Base-by-base conservation (phyloP, 345 rosid species). In the Psidium guajava region DNA sequence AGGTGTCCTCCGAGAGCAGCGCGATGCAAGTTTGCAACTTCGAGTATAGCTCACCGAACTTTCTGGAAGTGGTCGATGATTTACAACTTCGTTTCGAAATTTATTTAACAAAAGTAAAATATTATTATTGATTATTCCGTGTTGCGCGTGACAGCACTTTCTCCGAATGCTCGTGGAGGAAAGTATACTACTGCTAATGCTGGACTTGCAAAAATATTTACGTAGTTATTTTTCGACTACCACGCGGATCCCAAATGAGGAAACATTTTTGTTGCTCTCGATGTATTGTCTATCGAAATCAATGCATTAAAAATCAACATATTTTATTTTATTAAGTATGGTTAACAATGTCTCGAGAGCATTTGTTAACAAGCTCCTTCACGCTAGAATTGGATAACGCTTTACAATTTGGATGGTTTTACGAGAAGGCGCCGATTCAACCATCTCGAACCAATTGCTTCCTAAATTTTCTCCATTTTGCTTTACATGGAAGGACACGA, bases 261-360 rank as follows among this genome's bases (percentile, higher is more conserved):
- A 4, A 69, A 69, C 1, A 3, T 36, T 36, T 36, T 18, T 69
- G 24, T 32, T 32, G 6, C 8, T 18, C 13, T 7, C 1, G 4
- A 54, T 0, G 9, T 69, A 36, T 36, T 32, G 0, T 69, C 7
- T 1, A 4, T 5, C 13, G 22, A 22, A 18, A 36, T 8, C 0
- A 6, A 36, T 9, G 21, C 22, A 69, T 69, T 16, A 11, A 32
- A 64, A 32, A 16, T 64, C 22, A 32, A 64, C 22, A 16, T 28
- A 32, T 32, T 36, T 6, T 13, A 10, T 25, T 4, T 27, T 27
- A 8, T 7, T 24, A 3, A 32, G 20, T 1, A 64, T 64, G 22
- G 9, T 18, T 64, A 64, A 32, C 44, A 16, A 32, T 64, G 22
- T 64, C 12, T 6, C 44, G 10, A 64, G 5, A 21, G 18, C 77